Evolutionary conservation across 2,329 filamentous ascomycete genomes (phyloP).

Genomic region (Aspergillus japonicus): DNA sequence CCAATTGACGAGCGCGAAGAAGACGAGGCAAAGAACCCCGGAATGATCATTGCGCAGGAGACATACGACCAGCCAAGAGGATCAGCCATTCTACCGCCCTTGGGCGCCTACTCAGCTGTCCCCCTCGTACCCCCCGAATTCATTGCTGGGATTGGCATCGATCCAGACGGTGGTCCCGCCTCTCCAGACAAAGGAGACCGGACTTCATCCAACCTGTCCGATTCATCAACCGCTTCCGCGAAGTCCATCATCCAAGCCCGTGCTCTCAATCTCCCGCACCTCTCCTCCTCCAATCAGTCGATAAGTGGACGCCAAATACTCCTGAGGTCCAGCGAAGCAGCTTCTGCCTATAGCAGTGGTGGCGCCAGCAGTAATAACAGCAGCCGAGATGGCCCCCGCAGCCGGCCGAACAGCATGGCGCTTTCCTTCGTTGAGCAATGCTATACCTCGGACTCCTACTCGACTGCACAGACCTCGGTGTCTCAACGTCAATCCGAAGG

Average conservation of each 20-base stretch:
- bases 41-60: slow-evolving; percentile 8
- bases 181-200: slow-evolving; percentile 56
- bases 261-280: slow-evolving; percentile 15
- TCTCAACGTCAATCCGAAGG: slow-evolving; percentile 52
- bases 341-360: slow-evolving; percentile 23
- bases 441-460: slow-evolving; percentile 51
- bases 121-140: not conserved
- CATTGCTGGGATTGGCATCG: not conserved
- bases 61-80: slow-evolving; percentile 29
- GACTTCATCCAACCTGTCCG: slow-evolving; percentile 57
- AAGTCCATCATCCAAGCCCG: slow-evolving; percentile 22
- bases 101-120: slow-evolving; percentile 19
- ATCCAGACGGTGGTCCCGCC: slow-evolving; percentile 31
- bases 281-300: slow-evolving; percentile 23
- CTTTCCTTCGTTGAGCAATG: slow-evolving; percentile 35
- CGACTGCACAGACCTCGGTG: slow-evolving; percentile 51
- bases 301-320: slow-evolving; percentile 27
- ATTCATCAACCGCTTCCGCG: slow-evolving; percentile 44
- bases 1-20: slow-evolving; percentile 64
- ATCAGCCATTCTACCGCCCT: slow-evolving; percentile 26
- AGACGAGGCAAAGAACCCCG: slow-evolving; percentile 45
- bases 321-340: slow-evolving; percentile 21
- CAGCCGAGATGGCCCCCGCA: slow-evolving; percentile 21
- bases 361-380: slow-evolving; percentile 15
- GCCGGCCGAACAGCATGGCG: slow-evolving; percentile 25